A percentile compares a stretch with the other conserved stretches of the same genome.
phyloP scores from a whole-genome alignment of 2,329 filamentous ascomycete genomes.

The Pseudodiploospora longispora region DNA sequence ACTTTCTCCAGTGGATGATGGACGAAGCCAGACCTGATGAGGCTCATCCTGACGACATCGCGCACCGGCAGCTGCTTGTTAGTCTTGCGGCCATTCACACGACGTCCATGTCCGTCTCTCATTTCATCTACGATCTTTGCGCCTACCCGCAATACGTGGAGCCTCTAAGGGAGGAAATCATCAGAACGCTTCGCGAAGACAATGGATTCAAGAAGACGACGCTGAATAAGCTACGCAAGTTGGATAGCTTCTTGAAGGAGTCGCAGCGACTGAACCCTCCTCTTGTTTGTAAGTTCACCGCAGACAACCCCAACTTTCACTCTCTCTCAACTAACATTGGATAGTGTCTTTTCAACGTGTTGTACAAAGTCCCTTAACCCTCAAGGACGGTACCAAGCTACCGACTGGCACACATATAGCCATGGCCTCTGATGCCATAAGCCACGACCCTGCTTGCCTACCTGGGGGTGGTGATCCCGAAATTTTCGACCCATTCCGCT shows the following conservation, averaged over 20 bases:
- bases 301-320: too few species aligned
- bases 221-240: conserved; percentile 11
- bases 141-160: conserved; percentile 29
- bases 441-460: neutral
- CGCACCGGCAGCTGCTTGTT: neutral
- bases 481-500: conserved; percentile 39
- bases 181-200: neutral
- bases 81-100: conserved; percentile 33
- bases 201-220: conserved; percentile 2
- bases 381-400: neutral
- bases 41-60: neutral
- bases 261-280: conserved; percentile 15
- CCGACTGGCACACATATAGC: neutral
- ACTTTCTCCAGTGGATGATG: conserved; percentile 36
- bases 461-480: conserved; percentile 16
- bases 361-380: neutral
- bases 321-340: neutral
- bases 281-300: conserved; percentile 10
- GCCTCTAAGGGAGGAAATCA: conserved; percentile 2
- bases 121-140: conserved; percentile 38
- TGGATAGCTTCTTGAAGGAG: conserved; percentile 17
- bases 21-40: conserved; percentile 13
- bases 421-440: neutral
- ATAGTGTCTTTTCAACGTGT: neutral
- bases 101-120: conserved; percentile 21